These are phyloP conservation scores for Solanum appendiculatum DNA, from an alignment of 257 asterid species.

Conservation along the genomic window DNA sequence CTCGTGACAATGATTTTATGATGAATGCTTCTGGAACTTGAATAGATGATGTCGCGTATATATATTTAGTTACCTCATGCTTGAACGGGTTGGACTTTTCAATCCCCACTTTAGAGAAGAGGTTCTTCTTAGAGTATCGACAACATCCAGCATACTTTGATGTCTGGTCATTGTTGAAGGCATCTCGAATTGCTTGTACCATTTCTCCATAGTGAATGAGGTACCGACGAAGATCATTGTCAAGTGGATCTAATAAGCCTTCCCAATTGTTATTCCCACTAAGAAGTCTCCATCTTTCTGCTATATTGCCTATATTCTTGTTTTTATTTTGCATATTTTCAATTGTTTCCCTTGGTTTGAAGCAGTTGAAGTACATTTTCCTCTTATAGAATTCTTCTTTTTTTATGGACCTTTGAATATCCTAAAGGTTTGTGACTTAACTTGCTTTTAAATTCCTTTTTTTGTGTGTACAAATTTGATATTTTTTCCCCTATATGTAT, in stretches of 20 bases:
- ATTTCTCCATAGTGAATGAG: neutral
- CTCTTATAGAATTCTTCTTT: neutral
- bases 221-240: neutral
- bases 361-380: neutral
- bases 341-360: neutral
- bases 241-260: neutral
- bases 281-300: constrained; percentile 38
- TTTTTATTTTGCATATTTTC: neutral
- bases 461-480: neutral
- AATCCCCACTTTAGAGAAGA: neutral
- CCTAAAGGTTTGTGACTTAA: neutral
- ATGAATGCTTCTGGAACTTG: constrained; percentile 19
- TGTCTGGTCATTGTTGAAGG: neutral
- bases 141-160: neutral
- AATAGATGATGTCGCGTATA: neutral
- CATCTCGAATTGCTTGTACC: neutral
- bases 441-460: neutral
- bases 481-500: neutral
- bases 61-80: neutral
- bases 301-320: constrained; percentile 8
- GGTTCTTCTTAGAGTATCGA: neutral
- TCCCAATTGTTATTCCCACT: constrained; percentile 17
- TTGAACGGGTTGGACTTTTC: neutral
- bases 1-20: constrained; percentile 11
- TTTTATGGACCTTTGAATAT: neutral